These are phyloP conservation scores for Corylus americana DNA, from an alignment of 306 rosid species.

Conservation along the genomic window DNA sequence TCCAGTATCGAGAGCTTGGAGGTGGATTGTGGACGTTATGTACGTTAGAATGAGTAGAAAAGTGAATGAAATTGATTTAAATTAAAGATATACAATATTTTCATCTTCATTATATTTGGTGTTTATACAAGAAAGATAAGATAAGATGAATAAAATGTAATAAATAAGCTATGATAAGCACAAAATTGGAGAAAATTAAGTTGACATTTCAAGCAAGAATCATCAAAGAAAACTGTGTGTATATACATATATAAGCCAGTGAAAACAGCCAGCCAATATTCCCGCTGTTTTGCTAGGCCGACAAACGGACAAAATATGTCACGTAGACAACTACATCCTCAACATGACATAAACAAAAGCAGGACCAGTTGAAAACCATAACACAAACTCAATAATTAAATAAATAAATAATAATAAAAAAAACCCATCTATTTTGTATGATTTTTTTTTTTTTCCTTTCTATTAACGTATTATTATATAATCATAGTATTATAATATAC, in stretches of 20 bases:
- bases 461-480: not conserved
- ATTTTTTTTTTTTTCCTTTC: not conserved
- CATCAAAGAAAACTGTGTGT: not conserved
- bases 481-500: not conserved
- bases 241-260: not conserved
- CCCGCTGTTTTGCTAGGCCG: constrained; percentile 79
- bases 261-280: constrained; percentile 63
- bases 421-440: not conserved
- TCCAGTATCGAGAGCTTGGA: too few relatives aligned
- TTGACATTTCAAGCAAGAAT: not conserved
- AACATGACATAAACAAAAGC: constrained; percentile 16
- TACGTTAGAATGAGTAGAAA: too few relatives aligned
- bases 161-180: not conserved
- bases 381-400: not conserved
- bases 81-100: too few relatives aligned
- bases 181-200: not conserved
- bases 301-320: constrained; percentile 79
- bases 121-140: not conserved
- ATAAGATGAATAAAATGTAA: not conserved
- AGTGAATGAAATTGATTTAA: too few relatives aligned
- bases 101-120: too few relatives aligned
- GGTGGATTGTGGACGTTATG: too few relatives aligned
- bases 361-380: constrained; percentile 36
- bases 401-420: not conserved
- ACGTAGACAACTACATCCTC: constrained; percentile 53